A percentile compares a stretch with the other conserved stretches of the same genome.
Evolutionary conservation across 2,329 filamentous ascomycete species (phyloP).

Genomic region (Fusarium acutatum): DNA sequence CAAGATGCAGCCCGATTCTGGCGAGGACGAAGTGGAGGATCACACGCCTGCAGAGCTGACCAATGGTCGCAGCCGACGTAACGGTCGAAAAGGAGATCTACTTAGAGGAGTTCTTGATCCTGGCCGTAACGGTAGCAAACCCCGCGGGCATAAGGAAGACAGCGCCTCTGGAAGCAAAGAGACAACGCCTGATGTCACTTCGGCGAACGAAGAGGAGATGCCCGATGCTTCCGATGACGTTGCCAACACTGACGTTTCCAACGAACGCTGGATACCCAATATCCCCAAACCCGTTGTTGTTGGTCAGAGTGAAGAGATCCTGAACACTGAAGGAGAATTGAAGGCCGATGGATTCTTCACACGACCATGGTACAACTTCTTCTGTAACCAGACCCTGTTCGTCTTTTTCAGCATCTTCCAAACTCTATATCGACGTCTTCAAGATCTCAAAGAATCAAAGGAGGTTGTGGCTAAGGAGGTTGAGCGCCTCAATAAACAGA

Average conservation of each 20-base stretch:
- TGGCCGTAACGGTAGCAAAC: constrained; percentile 73
- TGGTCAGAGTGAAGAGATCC: constrained; percentile 60
- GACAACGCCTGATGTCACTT: constrained; percentile 85
- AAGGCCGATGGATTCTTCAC: constrained; percentile 83
- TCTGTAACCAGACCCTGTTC: constrained; percentile 89
- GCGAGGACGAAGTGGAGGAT: constrained; percentile 82
- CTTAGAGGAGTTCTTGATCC: constrained; percentile 87
- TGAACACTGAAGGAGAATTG: constrained; percentile 68
- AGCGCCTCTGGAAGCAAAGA: constrained; percentile 86
- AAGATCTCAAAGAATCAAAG: constrained; percentile 83
- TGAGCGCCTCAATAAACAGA: constrained; percentile 74
- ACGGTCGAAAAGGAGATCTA: constrained; percentile 81
- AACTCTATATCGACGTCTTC: constrained; percentile 84
- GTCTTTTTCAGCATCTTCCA: constrained; percentile 96
- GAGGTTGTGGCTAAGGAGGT: constrained; percentile 78
- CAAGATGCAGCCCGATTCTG: constrained; percentile 74
- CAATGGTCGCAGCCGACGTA: constrained; percentile 73
- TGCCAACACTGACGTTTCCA: constrained; percentile 67
- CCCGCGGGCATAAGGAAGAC: constrained; percentile 79
- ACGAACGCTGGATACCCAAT: constrained; percentile 71
- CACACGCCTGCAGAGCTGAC: constrained; percentile 74
- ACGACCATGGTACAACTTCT: constrained; percentile 86
- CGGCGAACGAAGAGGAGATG: constrained; percentile 80
- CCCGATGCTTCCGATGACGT: constrained; percentile 67
- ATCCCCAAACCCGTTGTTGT: constrained; percentile 65